Evolutionary conservation across 148 eudicot genomes (phyloP).

Genomic region (Silene latifolia): DNA sequence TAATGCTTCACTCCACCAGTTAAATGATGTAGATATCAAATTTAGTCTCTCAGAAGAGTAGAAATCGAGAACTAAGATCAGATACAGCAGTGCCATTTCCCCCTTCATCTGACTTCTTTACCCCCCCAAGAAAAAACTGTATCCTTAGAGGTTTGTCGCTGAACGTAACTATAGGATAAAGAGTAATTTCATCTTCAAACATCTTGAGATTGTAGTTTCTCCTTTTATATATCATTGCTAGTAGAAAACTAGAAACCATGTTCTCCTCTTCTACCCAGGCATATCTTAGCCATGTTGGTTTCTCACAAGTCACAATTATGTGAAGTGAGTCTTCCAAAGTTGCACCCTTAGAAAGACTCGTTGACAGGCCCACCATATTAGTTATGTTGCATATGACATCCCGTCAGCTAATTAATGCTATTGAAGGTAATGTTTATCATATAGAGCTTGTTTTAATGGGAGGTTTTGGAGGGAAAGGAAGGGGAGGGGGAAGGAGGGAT

Average conservation of each 20-base stretch:
- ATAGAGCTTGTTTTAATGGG: too few species aligned
- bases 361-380: slow-evolving; percentile 2
- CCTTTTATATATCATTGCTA: neutral
- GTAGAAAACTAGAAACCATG: neutral
- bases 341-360: neutral
- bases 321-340: neutral
- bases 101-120: neutral
- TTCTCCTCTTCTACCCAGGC: neutral
- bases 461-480: too few species aligned
- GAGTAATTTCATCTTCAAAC: neutral
- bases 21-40: neutral
- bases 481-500: too few species aligned
- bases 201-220: neutral
- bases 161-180: neutral
- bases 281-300: neutral
- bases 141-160: neutral
- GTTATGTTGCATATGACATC: neutral
- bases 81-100: neutral
- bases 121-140: neutral
- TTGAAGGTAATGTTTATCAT: neutral
- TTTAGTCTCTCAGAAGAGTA: neutral
- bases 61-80: neutral
- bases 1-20: neutral
- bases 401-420: neutral
- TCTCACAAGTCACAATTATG: neutral